phyloP scores from a whole-genome alignment of 2,329 filamentous ascomycete genomes.

The Colletotrichum liriopes region DNA sequence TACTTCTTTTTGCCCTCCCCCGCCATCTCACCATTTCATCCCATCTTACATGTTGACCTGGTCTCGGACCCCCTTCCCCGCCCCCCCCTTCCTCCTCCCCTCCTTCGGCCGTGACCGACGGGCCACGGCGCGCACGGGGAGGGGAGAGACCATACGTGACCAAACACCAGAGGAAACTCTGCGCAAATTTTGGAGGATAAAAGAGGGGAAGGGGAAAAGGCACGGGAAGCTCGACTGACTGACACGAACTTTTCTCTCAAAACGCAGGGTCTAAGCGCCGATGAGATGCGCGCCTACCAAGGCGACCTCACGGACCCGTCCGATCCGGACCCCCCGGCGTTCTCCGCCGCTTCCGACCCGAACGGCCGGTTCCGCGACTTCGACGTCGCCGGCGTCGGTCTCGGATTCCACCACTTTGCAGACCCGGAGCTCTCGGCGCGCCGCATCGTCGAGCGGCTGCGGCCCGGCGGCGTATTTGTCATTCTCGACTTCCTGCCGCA shows the following conservation, averaged over 20 bases:
- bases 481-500: conserved; percentile 79
- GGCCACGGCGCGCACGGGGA: conserved; percentile 14
- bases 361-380: conserved; percentile 77
- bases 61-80: not conserved
- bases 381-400: conserved; percentile 75
- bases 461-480: conserved; percentile 76
- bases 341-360: conserved; percentile 68
- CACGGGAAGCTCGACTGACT: conserved; percentile 19
- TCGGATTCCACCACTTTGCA: conserved; percentile 79
- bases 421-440: conserved; percentile 73
- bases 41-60: not conserved
- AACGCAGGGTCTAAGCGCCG: conserved; percentile 61
- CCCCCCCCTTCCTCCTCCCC: not conserved
- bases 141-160: conserved; percentile 10
- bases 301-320: conserved; percentile 70
- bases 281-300: conserved; percentile 70
- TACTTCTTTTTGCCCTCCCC: conserved; percentile 2
- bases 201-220: not conserved
- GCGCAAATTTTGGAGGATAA: conserved; percentile 5
- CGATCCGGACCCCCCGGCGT: conserved; percentile 65
- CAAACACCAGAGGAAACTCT: conserved; percentile 1
- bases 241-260: not conserved
- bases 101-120: conserved; percentile 11
- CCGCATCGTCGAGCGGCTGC: conserved; percentile 73
- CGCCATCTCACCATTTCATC: conserved; percentile 18